Conservation (phyloP, 805 yeast genomes). For the Candida takata region DNA sequence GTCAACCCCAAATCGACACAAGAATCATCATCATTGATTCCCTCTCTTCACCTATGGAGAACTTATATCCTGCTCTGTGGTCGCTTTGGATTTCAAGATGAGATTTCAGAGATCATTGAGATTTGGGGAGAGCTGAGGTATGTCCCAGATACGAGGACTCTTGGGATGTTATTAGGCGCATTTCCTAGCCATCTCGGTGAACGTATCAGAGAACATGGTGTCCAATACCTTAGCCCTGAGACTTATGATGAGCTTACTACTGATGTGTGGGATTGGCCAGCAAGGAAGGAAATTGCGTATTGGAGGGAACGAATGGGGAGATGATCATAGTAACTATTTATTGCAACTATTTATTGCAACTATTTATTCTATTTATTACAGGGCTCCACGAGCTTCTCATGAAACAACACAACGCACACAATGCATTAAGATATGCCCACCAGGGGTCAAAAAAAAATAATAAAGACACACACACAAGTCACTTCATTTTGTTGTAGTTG, state of each 20-base stretch:
- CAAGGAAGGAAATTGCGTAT: conserved; percentile 17
- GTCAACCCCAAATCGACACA: conserved; percentile 28
- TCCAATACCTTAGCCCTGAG: conserved; percentile 7
- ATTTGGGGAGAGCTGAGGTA: conserved; percentile 48
- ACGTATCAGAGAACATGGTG: conserved; percentile 32
- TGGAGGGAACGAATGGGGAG: conserved; percentile 10
- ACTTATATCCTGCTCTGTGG: conserved; percentile 46
- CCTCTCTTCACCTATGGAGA: conserved; percentile 42
- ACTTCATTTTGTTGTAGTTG: too few species aligned
- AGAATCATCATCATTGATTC: conserved; percentile 25
- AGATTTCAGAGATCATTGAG: conserved; percentile 41
- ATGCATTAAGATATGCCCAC: too few species aligned
- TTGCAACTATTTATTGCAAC: conserved; percentile 1
- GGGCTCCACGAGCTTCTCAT: too few species aligned
- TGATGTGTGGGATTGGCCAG: conserved; percentile 33
- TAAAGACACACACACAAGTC: too few species aligned
- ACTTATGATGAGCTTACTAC: conserved; percentile 8
- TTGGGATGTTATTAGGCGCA: conserved; percentile 32
- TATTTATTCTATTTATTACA: conserved; percentile 2
- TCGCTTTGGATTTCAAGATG: conserved; percentile 38
- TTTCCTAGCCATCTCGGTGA: conserved; percentile 23
- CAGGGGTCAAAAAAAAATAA: too few species aligned
- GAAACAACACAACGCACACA: too few species aligned
- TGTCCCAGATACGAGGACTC: conserved; percentile 33
- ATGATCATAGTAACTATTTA: not conserved